A percentile compares a stretch with the other conserved stretches of the same genome.
Evolutionary conservation across 768 basidiomycete species (phyloP).

Genomic region (Mycena metata): DNA sequence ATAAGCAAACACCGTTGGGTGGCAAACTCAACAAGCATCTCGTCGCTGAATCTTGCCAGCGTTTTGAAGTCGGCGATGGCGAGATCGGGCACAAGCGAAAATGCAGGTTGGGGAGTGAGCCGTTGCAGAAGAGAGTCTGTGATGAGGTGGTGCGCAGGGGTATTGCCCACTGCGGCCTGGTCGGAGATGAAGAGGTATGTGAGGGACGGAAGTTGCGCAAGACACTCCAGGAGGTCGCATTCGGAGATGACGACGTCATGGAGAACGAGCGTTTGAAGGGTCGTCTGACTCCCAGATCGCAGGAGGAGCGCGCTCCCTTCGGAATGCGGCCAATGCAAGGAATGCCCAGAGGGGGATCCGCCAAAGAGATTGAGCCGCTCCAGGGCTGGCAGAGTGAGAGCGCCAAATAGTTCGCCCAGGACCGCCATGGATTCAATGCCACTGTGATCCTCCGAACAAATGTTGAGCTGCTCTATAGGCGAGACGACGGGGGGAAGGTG

Average conservation of each 20-base stretch:
- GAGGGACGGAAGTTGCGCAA: constrained; percentile 1
- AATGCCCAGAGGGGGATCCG: not conserved
- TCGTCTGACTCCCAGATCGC: not conserved
- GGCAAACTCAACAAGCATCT: not conserved
- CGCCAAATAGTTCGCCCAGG: constrained; percentile 7
- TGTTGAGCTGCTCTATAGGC: not conserved
- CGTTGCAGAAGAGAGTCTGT: not conserved
- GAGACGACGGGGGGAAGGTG: constrained; percentile 6
- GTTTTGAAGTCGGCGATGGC: constrained; percentile 1
- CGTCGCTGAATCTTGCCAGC: not conserved
- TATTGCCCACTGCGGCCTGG: not conserved
- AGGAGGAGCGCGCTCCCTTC: constrained; percentile 1
- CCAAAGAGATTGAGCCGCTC: not conserved
- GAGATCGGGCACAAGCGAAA: constrained; percentile 2
- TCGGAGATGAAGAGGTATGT: constrained; percentile 10
- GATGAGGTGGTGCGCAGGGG: constrained; percentile 7
- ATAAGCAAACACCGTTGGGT: not conserved
- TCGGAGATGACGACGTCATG: not conserved
- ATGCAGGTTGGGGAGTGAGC: not conserved
- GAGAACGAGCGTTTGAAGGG: not conserved
- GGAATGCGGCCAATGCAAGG: not conserved
- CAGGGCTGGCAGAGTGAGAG: constrained; percentile 9
- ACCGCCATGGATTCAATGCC: not conserved
- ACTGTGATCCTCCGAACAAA: not conserved
- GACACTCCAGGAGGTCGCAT: constrained; percentile 2